Evolutionary conservation across 164 flowering plant species (phyloP).

Genomic region (Umbellularia californica): DNA sequence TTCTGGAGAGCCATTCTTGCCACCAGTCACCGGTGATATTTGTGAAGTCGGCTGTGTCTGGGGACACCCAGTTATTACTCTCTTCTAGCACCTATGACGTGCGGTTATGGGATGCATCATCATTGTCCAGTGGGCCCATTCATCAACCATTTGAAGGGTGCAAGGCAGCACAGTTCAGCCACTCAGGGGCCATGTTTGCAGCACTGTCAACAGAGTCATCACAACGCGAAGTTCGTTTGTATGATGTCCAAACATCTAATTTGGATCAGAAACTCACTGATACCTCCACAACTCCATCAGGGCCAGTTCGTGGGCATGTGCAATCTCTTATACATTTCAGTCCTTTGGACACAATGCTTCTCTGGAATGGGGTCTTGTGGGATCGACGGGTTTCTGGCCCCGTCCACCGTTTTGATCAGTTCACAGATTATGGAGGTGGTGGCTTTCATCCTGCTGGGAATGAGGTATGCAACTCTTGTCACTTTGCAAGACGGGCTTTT

Average conservation of each 20-base stretch:
- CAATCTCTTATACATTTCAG: constrained; percentile 77
- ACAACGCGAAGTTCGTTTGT: constrained; percentile 65
- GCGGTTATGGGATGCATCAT: constrained; percentile 78
- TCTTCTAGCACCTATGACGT: constrained; percentile 81
- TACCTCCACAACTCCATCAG: constrained; percentile 36
- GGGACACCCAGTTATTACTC: constrained; percentile 61
- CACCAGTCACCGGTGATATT: constrained; percentile 70
- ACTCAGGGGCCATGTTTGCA: constrained; percentile 63
- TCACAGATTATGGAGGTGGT: constrained; percentile 94
- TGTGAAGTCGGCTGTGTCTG: constrained; percentile 56
- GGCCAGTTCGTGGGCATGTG: constrained; percentile 47
- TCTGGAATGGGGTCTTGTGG: constrained; percentile 96
- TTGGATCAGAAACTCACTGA: constrained; percentile 59
- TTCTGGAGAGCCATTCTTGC: constrained; percentile 65
- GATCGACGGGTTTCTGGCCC: constrained; percentile 68
- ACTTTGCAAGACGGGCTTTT: no score
- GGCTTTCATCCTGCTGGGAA: constrained; percentile 99
- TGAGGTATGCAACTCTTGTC: constrained; percentile 54
- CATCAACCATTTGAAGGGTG: constrained; percentile 72
- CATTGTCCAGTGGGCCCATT: constrained; percentile 62
- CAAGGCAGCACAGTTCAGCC: constrained; percentile 80
- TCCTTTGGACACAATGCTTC: constrained; percentile 78
- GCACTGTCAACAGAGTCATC: constrained; percentile 63
- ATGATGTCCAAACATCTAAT: constrained; percentile 70
- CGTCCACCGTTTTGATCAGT: constrained; percentile 83